Evolutionary conservation across 2,329 filamentous ascomycete genomes (phyloP).

Genomic region (Tympanopsis confertula): DNA sequence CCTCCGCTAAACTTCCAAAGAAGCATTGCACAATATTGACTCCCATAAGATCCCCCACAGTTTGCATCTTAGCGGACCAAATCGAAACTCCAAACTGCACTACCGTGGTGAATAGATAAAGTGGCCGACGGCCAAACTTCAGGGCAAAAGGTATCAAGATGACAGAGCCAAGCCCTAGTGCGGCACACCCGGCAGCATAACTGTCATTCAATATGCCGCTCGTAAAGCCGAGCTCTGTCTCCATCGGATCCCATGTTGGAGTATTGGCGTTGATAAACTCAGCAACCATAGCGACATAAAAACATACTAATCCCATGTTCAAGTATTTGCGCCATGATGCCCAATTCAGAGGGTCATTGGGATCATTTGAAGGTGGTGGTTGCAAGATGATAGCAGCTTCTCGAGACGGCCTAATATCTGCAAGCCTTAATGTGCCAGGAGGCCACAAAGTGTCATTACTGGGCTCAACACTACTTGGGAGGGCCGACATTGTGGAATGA

Average conservation of each 20-base stretch:
- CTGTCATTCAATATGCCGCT: constrained; percentile 24
- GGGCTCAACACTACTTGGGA: no score
- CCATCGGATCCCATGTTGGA: constrained; percentile 24
- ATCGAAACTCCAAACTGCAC: constrained; percentile 18
- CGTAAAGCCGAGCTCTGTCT: constrained; percentile 25
- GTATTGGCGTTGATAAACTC: not conserved
- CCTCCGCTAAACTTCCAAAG: constrained; percentile 24
- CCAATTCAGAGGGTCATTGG: not conserved
- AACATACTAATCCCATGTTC: not conserved
- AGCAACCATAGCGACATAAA: not conserved
- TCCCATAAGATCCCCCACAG: constrained; percentile 23
- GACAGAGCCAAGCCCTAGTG: constrained; percentile 21
- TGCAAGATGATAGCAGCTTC: not conserved
- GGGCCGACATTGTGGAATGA: no score
- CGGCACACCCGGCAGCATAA: constrained; percentile 24
- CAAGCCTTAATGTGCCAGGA: not conserved
- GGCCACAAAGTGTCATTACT: not conserved
- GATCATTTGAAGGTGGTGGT: not conserved
- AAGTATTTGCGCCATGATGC: not conserved
- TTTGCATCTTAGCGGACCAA: constrained; percentile 26
- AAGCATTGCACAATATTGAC: constrained; percentile 25
- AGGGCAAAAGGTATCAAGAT: constrained; percentile 26
- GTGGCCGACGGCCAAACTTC: constrained; percentile 25
- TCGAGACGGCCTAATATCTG: no score
- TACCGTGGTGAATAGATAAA: constrained; percentile 24